phyloP scores from a whole-genome alignment of 2,329 filamentous ascomycete species.

The Orbilia oligospora region DNA sequence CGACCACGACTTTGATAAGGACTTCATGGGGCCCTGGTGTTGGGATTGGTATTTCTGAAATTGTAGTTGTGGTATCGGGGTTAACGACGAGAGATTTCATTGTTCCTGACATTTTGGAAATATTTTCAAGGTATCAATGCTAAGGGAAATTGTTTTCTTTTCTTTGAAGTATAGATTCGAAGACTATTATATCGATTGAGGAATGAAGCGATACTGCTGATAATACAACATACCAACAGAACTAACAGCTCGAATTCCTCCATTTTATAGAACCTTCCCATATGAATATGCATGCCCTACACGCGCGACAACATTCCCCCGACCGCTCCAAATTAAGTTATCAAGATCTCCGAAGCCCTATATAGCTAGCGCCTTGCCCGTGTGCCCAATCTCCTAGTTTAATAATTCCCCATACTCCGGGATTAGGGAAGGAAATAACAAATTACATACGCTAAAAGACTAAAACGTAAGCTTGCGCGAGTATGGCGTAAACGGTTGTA shows the following conservation, averaged over 20 bases:
- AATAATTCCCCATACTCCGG: neutral
- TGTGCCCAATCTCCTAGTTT: constrained; percentile 20
- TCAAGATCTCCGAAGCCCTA: constrained; percentile 3
- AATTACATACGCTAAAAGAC: no score
- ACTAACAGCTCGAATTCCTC: neutral
- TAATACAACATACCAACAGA: neutral
- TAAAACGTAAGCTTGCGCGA: neutral
- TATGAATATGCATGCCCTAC: neutral
- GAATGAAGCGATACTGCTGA: constrained; percentile 6
- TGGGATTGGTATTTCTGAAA: constrained; percentile 63
- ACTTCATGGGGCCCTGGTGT: constrained; percentile 65
- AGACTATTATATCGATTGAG: neutral
- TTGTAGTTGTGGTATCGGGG: constrained; percentile 60
- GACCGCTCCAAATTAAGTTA: neutral
- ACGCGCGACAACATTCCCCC: constrained; percentile 9
- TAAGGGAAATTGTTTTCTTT: neutral
- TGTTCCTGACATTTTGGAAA: constrained; percentile 34
- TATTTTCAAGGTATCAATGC: neutral
- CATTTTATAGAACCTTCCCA: neutral
- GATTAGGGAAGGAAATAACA: neutral
- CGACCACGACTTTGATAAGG: constrained; percentile 65
- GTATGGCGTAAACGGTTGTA: constrained; percentile 17
- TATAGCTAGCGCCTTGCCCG: neutral
- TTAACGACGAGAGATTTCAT: constrained; percentile 66
- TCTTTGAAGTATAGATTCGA: neutral